These are phyloP conservation scores for Cordia subcordata DNA, from an alignment of 257 asterid genomes.

Conservation along the genomic window DNA sequence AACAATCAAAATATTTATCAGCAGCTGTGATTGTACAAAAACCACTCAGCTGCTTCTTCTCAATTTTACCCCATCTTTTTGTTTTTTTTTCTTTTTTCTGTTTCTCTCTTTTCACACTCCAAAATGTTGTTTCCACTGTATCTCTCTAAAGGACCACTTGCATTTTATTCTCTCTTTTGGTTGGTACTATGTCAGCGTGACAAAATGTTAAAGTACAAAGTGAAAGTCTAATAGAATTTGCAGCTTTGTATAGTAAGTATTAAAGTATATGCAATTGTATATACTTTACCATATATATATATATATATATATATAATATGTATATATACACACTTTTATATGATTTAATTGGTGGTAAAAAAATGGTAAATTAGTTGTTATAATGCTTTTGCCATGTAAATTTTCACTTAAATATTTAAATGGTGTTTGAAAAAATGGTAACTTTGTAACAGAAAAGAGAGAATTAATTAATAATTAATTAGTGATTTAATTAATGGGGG, in stretches of 20 bases:
- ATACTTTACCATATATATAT: not conserved
- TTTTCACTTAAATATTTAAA: conserved; percentile 1
- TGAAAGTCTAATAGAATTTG: conserved; percentile 5
- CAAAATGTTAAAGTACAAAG: conserved; percentile 26
- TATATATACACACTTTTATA: not conserved
- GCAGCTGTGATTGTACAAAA: conserved; percentile 56
- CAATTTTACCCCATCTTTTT: conserved; percentile 44
- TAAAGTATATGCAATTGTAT: not conserved
- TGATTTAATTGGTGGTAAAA: not conserved
- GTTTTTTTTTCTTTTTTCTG: conserved; percentile 10
- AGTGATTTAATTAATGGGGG: conserved; percentile 16
- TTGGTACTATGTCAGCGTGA: conserved; percentile 35
- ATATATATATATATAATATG: not conserved
- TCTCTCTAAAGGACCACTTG: conserved; percentile 20
- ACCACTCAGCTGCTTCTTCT: conserved; percentile 46
- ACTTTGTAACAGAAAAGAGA: conserved; percentile 9
- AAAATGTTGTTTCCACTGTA: conserved; percentile 8
- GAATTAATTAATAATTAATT: too few relatives aligned
- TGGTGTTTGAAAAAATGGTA: not conserved
- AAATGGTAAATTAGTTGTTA: too few relatives aligned
- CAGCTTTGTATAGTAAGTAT: conserved; percentile 7
- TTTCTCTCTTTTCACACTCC: conserved; percentile 11
- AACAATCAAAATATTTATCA: conserved; percentile 35
- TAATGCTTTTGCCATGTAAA: too few relatives aligned
- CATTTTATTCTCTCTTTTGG: conserved; percentile 14